Conservation (phyloP, 768 basidiomycete species). For the Auricularia heimuer region DNA sequence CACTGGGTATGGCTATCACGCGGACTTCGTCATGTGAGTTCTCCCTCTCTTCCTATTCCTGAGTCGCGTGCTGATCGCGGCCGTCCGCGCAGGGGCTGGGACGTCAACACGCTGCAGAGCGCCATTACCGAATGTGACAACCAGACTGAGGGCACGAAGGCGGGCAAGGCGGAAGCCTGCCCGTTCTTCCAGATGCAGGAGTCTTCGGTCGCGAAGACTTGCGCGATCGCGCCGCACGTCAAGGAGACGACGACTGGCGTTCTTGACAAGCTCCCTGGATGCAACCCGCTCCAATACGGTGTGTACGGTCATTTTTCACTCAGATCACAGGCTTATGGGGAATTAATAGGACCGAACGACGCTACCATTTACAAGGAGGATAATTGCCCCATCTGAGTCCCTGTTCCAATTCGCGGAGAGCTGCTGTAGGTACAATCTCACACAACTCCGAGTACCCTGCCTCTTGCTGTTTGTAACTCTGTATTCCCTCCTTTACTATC, state of each 20-base stretch:
- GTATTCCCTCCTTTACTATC: too few species aligned
- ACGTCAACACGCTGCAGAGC: background rate
- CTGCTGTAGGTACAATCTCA: too few species aligned
- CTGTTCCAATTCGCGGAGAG: too few species aligned
- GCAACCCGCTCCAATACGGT: background rate
- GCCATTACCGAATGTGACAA: background rate
- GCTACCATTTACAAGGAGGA: background rate
- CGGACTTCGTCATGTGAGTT: background rate
- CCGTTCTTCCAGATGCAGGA: background rate
- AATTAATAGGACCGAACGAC: background rate
- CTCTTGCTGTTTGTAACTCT: too few species aligned
- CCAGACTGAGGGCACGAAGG: background rate
- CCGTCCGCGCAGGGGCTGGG: background rate
- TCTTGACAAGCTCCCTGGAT: background rate
- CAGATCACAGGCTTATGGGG: background rate
- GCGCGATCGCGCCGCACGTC: background rate
- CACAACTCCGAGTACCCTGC: too few species aligned
- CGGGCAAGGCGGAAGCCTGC: background rate
- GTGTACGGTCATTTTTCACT: background rate
- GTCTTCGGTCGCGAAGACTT: background rate
- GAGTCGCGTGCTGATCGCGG: background rate
- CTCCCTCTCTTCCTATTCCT: background rate
- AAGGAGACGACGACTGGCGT: background rate
- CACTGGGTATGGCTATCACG: background rate
- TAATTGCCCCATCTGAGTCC: background rate